Base-by-base conservation (phyloP, 2,329 filamentous ascomycete genomes). In the Neocucurbitaria cava region DNA sequence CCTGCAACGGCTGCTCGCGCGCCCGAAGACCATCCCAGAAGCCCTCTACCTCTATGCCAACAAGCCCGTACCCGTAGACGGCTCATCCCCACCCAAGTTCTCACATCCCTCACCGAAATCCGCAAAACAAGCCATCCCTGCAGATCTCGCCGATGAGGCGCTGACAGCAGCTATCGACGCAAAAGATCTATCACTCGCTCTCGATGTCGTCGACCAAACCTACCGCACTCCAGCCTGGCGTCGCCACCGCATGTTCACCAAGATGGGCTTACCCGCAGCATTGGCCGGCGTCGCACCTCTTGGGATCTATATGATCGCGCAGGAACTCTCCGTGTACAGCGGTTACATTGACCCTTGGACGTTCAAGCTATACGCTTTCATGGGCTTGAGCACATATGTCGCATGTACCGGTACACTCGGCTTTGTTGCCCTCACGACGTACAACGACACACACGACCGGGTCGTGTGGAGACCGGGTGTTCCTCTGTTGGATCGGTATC, bases 371-470 rank as follows among this genome's bases (percentile, higher is more conserved):
- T 86, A 96, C 56, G 89, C 90, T 4, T 92, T 96, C 71, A 85
- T 85, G 0, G 93, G 91, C 11, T 89, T 95, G 45, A 79, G 94
- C 57, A 90, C 92, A 6, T 99, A 98, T 74, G 82, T 96, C 38
- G 84, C 87, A 18, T 91, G 92, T 59, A 92, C 92, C 4, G 88
- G 86, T 3, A 91, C 89, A 9, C 85, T 98, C 48, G 95, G 94
- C 2, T 79, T 95, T 38, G 86, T 98, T 33, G 92, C 94, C 8
- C 81, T 96, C 54, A 88, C 91, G 23, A 97, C 94, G 30, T 83
- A 89, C 56, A 97, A 97, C 76, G 93, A 98, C 74, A 92, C 98
- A 76, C 96, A 97, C 91, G 88, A 89, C 68, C 87, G 95, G 18
- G 92, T 98, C 5, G 93, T 91, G 2, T 99, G 95, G 95, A 83